Evolutionary conservation across 2,329 filamentous ascomycete species (phyloP).

Genomic region (Trichophyton equinum): DNA sequence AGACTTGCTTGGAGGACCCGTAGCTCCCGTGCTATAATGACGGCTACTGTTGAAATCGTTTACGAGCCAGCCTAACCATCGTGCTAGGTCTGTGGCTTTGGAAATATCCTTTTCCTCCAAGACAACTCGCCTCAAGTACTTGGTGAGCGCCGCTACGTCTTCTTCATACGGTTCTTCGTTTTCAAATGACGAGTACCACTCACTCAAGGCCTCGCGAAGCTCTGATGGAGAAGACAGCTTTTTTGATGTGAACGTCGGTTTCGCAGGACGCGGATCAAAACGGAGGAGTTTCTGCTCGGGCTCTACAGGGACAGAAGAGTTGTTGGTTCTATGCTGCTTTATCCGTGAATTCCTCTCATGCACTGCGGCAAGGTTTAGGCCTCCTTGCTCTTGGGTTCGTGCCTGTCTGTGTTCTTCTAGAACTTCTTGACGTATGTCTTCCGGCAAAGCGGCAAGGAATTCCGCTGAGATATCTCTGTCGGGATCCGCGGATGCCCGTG

Average conservation of each 20-base stretch:
- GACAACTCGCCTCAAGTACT: conserved; percentile 62
- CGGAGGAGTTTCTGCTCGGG: conserved; percentile 29
- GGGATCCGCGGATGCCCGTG: conserved; percentile 21
- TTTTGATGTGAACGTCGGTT: conserved; percentile 50
- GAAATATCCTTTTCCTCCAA: conserved; percentile 62
- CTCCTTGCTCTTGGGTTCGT: conserved; percentile 46
- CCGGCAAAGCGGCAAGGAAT: conserved; percentile 71
- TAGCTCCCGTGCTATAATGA: not conserved
- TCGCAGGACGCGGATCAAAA: conserved; percentile 39
- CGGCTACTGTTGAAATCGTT: conserved; percentile 17
- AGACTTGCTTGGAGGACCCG: not conserved
- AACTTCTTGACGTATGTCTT: conserved; percentile 66
- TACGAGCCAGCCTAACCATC: conserved; percentile 45
- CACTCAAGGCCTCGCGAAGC: conserved; percentile 58
- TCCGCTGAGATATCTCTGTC: conserved; percentile 45
- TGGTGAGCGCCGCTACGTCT: conserved; percentile 62
- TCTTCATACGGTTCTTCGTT: conserved; percentile 64
- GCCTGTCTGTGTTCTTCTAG: conserved; percentile 57
- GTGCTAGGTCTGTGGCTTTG: conserved; percentile 58
- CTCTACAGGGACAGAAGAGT: not conserved
- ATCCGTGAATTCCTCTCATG: not conserved
- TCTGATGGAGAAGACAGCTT: conserved; percentile 47
- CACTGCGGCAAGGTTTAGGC: conserved; percentile 30
- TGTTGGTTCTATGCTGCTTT: not conserved
- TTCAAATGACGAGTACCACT: conserved; percentile 63